phyloP scores from a whole-genome alignment of 768 basidiomycete species.

The Leucogyrophana mollusca region DNA sequence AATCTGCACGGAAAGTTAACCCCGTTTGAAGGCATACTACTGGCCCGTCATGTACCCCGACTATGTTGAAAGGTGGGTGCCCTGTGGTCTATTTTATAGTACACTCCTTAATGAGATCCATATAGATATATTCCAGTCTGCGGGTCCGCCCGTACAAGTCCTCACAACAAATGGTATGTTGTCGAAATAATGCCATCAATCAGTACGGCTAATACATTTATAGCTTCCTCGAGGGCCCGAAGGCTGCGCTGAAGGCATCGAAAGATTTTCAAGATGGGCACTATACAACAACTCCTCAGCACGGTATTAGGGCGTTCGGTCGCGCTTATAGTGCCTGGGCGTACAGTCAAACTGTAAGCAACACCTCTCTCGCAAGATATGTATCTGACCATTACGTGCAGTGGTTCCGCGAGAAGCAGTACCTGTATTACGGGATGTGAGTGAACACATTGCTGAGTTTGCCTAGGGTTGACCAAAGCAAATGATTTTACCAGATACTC shows the following conservation, averaged over 20 bases:
- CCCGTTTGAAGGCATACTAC: constrained; percentile 44
- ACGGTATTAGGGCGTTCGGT: constrained; percentile 54
- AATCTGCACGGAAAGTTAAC: neutral
- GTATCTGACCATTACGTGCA: constrained; percentile 16
- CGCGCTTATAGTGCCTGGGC: constrained; percentile 60
- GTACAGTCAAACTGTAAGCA: constrained; percentile 50
- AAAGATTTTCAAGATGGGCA: constrained; percentile 55
- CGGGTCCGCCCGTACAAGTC: constrained; percentile 54
- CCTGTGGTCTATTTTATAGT: too few relatives aligned
- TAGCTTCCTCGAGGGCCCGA: constrained; percentile 62
- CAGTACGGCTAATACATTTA: neutral
- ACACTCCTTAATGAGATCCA: too few relatives aligned
- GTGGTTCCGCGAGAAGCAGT: constrained; percentile 54
- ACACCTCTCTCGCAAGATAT: neutral
- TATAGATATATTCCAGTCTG: constrained; percentile 53
- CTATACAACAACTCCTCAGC: constrained; percentile 45
- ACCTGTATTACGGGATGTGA: constrained; percentile 41
- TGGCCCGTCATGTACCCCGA: constrained; percentile 59
- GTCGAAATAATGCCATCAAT: neutral
- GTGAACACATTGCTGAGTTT: constrained; percentile 7
- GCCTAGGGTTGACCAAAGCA: neutral
- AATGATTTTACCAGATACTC: constrained; percentile 33
- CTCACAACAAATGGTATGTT: constrained; percentile 52
- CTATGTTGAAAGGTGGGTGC: constrained; percentile 43
- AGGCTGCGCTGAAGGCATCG: constrained; percentile 50